Evolutionary conservation across 495 filamentous ascomycete genomes (phyloP).

Genomic region (Beverwykella pulmonaria): DNA sequence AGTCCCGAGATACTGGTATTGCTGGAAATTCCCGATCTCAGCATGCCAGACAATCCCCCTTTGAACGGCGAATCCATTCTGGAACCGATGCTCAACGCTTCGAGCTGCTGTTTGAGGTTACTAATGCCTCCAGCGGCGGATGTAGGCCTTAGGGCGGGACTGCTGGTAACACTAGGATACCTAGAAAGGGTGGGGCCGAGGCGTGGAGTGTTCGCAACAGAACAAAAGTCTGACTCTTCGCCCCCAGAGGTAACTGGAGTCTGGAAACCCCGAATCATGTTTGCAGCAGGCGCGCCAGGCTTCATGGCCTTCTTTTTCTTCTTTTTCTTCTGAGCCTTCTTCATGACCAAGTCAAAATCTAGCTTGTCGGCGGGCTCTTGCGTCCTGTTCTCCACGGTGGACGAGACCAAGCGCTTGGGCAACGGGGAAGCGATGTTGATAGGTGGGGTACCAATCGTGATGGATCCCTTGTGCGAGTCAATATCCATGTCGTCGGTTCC

Average conservation of each 20-base stretch:
- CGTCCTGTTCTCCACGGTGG: constrained; percentile 5
- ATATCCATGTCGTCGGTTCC: constrained; percentile 27
- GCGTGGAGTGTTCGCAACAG: constrained; percentile 54
- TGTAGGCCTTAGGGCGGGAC: constrained; percentile 62
- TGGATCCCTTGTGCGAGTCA: constrained; percentile 2
- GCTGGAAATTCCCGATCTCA: constrained; percentile 48
- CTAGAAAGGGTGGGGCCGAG: constrained; percentile 40
- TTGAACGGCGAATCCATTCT: constrained; percentile 25
- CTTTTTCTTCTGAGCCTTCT: constrained; percentile 50
- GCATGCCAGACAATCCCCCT: constrained; percentile 15
- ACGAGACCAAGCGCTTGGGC: constrained; percentile 28
- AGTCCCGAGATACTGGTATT: constrained; percentile 63
- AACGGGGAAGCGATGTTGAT: constrained; percentile 34
- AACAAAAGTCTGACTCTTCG: constrained; percentile 78
- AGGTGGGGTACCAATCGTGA: constrained; percentile 25
- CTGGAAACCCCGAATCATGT: constrained; percentile 75
- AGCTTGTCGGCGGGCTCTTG: constrained; percentile 36
- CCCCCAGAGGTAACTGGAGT: constrained; percentile 84
- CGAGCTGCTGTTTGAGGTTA: constrained; percentile 74
- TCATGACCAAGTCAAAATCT: constrained; percentile 42
- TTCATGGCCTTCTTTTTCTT: constrained; percentile 51
- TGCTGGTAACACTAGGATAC: constrained; percentile 47
- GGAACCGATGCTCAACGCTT: constrained; percentile 59
- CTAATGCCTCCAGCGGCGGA: constrained; percentile 70
- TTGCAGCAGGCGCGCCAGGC: constrained; percentile 63